A percentile compares a stretch with the other conserved stretches of the same genome.
phyloP scores from a whole-genome alignment of 1,284 basidiomycete genomes.

The Cutaneotrichosporon cutaneum region DNA sequence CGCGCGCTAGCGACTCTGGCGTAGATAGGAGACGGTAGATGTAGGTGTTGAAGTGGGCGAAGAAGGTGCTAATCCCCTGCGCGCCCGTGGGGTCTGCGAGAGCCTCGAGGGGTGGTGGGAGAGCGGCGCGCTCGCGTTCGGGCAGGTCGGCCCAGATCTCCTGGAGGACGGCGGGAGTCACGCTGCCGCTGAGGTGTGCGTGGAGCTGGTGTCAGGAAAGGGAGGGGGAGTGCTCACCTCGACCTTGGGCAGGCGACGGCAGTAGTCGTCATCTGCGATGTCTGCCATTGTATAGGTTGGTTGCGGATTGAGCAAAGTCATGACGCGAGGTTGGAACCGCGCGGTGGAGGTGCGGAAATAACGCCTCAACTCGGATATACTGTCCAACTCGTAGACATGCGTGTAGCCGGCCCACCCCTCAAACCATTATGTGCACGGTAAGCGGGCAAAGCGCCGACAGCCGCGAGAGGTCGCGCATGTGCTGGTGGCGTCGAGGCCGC shows the following conservation, averaged over 20 bases:
- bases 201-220: constrained; percentile 29
- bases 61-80: constrained; percentile 33
- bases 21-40: constrained; percentile 31
- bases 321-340: background rate
- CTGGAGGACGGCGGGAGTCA: constrained; percentile 30
- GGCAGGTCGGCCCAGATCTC: constrained; percentile 28
- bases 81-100: constrained; percentile 24
- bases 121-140: constrained; percentile 16
- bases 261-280: constrained; percentile 25
- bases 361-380: background rate
- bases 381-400: background rate
- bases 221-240: constrained; percentile 19
- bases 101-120: constrained; percentile 22
- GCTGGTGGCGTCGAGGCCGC: too few species aligned
- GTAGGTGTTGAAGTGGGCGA: constrained; percentile 37
- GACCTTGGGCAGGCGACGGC: constrained; percentile 32
- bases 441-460: too few species aligned
- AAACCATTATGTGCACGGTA: too few species aligned
- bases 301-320: background rate
- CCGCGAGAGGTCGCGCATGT: too few species aligned
- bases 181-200: constrained; percentile 36
- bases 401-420: too few species aligned
- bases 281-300: background rate
- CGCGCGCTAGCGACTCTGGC: constrained; percentile 19
- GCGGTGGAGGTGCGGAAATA: background rate